Conservation (phyloP, 805 yeast genomes). For the Candida morakotiae region DNA sequence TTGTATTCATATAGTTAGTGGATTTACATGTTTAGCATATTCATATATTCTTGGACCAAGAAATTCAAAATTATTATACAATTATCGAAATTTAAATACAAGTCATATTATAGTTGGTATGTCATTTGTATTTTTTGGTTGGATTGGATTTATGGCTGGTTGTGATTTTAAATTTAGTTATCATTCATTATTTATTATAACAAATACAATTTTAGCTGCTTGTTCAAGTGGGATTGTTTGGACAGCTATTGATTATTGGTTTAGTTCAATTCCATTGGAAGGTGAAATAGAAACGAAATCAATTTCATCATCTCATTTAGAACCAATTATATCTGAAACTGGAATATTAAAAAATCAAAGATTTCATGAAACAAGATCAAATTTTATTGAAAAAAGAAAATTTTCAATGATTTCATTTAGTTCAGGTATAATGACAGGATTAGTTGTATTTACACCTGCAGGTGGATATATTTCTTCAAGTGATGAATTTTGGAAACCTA, state of each 20-base stretch:
- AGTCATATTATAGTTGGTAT: conserved; percentile 33
- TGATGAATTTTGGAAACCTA: conserved; percentile 36
- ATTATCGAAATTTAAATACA: conserved; percentile 34
- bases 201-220: conserved; percentile 31
- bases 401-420: conserved; percentile 36
- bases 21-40: conserved; percentile 42
- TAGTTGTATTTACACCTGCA: conserved; percentile 40
- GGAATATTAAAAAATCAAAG: conserved; percentile 15
- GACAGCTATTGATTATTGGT: conserved; percentile 35
- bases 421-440: conserved; percentile 38
- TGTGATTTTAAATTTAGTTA: conserved; percentile 38
- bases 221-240: conserved; percentile 33
- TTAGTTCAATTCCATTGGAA: conserved; percentile 36
- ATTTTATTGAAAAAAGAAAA: conserved; percentile 19
- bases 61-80: conserved; percentile 31
- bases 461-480: conserved; percentile 37
- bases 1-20: conserved; percentile 42
- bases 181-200: conserved; percentile 25
- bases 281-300: conserved; percentile 9
- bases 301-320: background rate
- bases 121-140: conserved; percentile 28
- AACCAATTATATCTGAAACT: conserved; percentile 12
- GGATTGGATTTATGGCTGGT: conserved; percentile 42
- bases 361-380: conserved; percentile 14
- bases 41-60: conserved; percentile 41